Evolutionary conservation across 805 yeast species (phyloP).

Genomic region (Yamadazyma sp.): DNA sequence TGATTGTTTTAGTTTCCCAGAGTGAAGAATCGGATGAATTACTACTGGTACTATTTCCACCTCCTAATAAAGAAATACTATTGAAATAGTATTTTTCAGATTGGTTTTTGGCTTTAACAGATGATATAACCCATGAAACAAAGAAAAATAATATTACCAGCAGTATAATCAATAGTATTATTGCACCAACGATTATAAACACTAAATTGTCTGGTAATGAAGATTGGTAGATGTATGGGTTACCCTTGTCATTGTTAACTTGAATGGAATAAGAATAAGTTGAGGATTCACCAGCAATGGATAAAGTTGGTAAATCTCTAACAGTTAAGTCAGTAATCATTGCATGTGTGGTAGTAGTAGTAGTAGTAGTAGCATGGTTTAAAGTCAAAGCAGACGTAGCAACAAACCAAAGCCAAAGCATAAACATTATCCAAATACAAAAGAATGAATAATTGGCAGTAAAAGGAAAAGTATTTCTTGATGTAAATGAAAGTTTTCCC

Average conservation of each 20-base stretch:
- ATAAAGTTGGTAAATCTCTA: conserved; percentile 11
- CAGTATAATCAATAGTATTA: conserved; percentile 22
- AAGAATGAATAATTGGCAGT: too few species aligned
- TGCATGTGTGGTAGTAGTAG: too few species aligned
- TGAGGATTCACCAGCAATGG: conserved; percentile 7
- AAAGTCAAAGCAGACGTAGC: not conserved
- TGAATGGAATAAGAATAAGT: conserved; percentile 11
- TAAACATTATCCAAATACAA: too few species aligned
- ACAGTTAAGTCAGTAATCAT: too few species aligned
- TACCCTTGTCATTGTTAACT: conserved; percentile 10
- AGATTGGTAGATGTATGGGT: conserved; percentile 30
- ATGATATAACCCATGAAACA: conserved; percentile 21
- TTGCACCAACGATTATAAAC: conserved; percentile 41
- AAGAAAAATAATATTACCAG: conserved; percentile 19
- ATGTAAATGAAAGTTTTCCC: too few species aligned
- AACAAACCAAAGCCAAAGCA: too few species aligned
- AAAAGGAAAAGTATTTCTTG: too few species aligned
- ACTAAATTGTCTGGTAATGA: conserved; percentile 34
- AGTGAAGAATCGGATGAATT: conserved; percentile 17
- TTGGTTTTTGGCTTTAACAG: conserved; percentile 25
- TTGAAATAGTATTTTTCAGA: conserved; percentile 28
- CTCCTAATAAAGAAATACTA: conserved; percentile 7
- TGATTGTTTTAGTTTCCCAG: conserved; percentile 17
- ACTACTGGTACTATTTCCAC: conserved; percentile 4
- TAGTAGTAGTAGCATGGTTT: not conserved